Base-by-base conservation (phyloP, 164 flowering plant genomes). In the Tetrastigma voinierianum region DNA sequence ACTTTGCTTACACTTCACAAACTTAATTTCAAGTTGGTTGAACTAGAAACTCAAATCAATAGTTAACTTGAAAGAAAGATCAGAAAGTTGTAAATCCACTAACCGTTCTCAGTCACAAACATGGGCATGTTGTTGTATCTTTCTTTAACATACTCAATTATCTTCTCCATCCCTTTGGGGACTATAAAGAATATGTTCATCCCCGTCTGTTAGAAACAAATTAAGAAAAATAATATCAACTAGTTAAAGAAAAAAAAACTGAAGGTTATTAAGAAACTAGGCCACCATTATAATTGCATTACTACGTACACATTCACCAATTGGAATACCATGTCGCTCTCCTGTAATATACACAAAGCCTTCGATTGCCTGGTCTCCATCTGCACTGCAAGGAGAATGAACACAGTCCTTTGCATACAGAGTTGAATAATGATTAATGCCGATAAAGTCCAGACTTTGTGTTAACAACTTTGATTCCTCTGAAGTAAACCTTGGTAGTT, bases 81-180 rank as follows among this genome's bases (percentile, higher is more conserved):
- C 1, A 20, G 9, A 7, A n/a, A 4, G 46, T 6, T 15, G 6
- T 23, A 1, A 5, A 51, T 54, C n/a, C 44, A 49, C 79, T 65
- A 49, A 86, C 93, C 93, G 73, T 83, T 84, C 72, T 86, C 90
- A 12, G 86, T 83, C 46, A 86, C 76, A 70, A 75, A 83, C 67
- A 82, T 80, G 0, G 87, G 84, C 59, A 32, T 77, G 62, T 86
- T 80, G 49, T 81, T 70, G 70, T 85, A 85, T 76, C 83, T 82
- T 43, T 58, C 57, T 61, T 69, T 85, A 1, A 85, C 16, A 59
- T 82, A 81, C 40, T 67, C 47, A 4, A 87, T 62, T 10, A 80
- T 57, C 56, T 77, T 73, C 68, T 84, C 88, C 82, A 87, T 64
- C 55, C 87, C 90, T 60, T 76, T 48, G 32, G 92, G 92, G 53